Conservation (phyloP, 2,329 filamentous ascomycete species). For the Pyrenochaeta sp. region DNA sequence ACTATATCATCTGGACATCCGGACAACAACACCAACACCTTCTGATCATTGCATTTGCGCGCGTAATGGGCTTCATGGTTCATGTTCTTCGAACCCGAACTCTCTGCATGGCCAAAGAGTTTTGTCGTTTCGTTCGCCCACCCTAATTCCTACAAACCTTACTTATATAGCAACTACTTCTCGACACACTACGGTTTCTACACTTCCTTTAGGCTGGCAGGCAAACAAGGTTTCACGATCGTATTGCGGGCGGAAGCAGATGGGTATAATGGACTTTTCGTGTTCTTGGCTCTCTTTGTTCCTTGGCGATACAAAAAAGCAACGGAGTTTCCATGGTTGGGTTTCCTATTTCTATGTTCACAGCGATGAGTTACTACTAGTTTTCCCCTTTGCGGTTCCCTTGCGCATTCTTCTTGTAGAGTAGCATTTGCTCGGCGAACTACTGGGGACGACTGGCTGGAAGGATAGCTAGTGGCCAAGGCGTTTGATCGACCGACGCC, state of each 20-base stretch:
- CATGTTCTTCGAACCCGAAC: slow-evolving; percentile 17
- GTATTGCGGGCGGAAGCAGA: slow-evolving; percentile 13
- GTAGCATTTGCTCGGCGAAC: slow-evolving; percentile 32
- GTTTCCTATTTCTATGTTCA: slow-evolving; percentile 14
- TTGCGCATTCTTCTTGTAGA: slow-evolving; percentile 31
- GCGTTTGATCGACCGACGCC: slow-evolving; percentile 5
- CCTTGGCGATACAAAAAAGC: slow-evolving; percentile 23
- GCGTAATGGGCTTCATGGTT: slow-evolving; percentile 35
- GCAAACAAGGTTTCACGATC: slow-evolving; percentile 32
- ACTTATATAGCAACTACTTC: slow-evolving; percentile 15
- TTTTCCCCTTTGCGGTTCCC: too few relatives aligned
- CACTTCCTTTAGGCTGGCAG: slow-evolving; percentile 31
- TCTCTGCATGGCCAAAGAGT: slow-evolving; percentile 26
- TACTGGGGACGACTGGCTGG: slow-evolving; percentile 9
- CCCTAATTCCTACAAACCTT: slow-evolving; percentile 26
- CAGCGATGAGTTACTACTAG: slow-evolving; percentile 17
- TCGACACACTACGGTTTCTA: slow-evolving; percentile 25
- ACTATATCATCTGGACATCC: neutral
- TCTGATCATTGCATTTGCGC: slow-evolving; percentile 46
- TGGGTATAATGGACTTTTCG: neutral
- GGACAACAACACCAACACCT: slow-evolving; percentile 21
- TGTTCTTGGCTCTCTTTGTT: slow-evolving; percentile 15
- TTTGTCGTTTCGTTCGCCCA: slow-evolving; percentile 18
- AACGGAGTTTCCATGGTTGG: slow-evolving; percentile 24
- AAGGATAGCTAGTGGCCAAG: slow-evolving; percentile 10